Base-by-base conservation (phyloP, 345 rosid genomes). In the Populus ilicifolia region DNA sequence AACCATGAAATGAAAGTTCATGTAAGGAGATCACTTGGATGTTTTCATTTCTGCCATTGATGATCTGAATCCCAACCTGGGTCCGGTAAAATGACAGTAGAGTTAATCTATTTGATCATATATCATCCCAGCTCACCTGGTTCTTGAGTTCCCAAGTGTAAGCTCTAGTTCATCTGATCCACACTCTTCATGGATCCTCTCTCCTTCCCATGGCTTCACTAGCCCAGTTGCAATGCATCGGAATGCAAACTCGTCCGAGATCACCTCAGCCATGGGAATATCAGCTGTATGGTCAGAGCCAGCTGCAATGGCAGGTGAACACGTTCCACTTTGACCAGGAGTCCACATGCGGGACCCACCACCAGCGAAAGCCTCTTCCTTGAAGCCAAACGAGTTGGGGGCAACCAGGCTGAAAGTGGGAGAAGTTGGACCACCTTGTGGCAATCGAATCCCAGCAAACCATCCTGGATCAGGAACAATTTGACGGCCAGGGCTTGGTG, bases 161-260 rank as follows among this genome's bases (percentile, higher is more conserved):
- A 96, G 99, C 80, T 94, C 98, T 8, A 96, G 89, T 86, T 96
- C 99, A 85, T 96, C 98, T 7, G 97, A 88, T 77, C 92, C 91
- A 80, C 93, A 87, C 79, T 89, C 99, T 64, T 96, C 99, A 8
- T 94, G 98, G 70, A 96, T 92, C 80, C 94, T 89, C 87, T 96
- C 99, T 65, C 99, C 99, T 90, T 94, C 97, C 98, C 99, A 96
- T 11, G 99, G 92, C 81, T 96, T 96, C 75, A 96, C 97, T 67
- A 92, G 80, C 33, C 97, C 98, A 2, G 83, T 79, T 71, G 84
- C 73, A 70, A 86, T 84, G 80, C 89, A 87, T 27, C 99, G 94
- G 13, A 96, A 96, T 25, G 98, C 97, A 77, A 96, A 96, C 85
- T 96, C 99, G 62, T 87, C 89, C 18, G 98, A 88, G 76, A 91